phyloP scores from a whole-genome alignment of 2,329 filamentous ascomycete genomes.

The Teratosphaeria gauchensis region DNA sequence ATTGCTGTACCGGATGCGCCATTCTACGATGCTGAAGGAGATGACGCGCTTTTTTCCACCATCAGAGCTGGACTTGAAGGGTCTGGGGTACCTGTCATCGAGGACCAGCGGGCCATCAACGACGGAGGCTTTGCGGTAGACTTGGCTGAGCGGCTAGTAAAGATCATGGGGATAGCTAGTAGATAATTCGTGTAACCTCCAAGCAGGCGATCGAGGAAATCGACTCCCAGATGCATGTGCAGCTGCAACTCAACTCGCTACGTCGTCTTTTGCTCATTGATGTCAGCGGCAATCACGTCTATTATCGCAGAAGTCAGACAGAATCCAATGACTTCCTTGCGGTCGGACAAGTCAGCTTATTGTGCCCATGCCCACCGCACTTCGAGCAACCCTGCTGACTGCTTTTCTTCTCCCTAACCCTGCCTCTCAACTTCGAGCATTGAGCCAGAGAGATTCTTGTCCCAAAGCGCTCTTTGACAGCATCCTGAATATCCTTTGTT shows the following conservation, averaged over 20 bases:
- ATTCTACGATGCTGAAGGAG: constrained; percentile 44
- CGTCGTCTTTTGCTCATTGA: no score
- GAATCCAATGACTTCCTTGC: neutral
- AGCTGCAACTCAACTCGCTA: no score
- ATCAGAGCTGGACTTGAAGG: constrained; percentile 41
- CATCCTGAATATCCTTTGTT: constrained; percentile 3
- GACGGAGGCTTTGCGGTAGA: constrained; percentile 42
- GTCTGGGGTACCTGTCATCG: constrained; percentile 43
- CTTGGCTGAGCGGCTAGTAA: constrained; percentile 31
- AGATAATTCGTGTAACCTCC: neutral
- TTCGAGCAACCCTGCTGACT: constrained; percentile 1
- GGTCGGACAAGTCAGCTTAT: constrained; percentile 1
- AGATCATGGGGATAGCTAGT: constrained; percentile 12
- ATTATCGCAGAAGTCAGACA: neutral
- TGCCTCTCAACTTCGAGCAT: constrained; percentile 2
- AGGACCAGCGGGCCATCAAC: constrained; percentile 47
- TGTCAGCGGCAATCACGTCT: no score
- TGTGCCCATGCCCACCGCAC: constrained; percentile 3
- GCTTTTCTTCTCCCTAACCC: neutral
- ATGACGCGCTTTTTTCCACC: constrained; percentile 37
- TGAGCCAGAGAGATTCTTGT: constrained; percentile 1
- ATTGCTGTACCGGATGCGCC: constrained; percentile 44
- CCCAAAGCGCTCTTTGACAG: neutral
- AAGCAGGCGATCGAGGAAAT: neutral
- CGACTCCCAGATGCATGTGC: no score